Evolutionary conservation across 768 basidiomycete genomes (phyloP), one percentile per base, ranked within the genome.

Genomic region (Gymnopilus dilepis): DNA sequence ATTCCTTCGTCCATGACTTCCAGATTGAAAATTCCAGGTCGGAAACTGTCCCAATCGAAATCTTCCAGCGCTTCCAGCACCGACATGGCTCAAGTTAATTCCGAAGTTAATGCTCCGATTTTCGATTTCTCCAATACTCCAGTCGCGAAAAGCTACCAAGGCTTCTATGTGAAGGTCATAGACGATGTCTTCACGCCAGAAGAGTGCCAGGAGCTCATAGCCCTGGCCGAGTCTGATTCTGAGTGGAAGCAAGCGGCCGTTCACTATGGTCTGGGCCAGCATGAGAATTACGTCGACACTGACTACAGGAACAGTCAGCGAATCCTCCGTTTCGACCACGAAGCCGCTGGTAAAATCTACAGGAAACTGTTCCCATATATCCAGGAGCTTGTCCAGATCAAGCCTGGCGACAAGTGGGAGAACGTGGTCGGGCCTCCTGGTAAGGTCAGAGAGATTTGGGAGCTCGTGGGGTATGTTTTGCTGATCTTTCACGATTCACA

Each of bases 131-230:
- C 77, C 8, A 61, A 65, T 2, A 81, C 80, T 0, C 65, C 74
- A 3, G 70, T 82, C 4, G 65, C 74, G 0, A 53, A 55, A 3
- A 65, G 69, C 4, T 82, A 81, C 66, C 55, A 67, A 5, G 71
- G 73, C 6, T 71, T 65, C 67, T 82, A 81, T 65, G 77, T 77
- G 50, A 78, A 77, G 59, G 69, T 84, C 51, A 66, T 82, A 42
- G 81, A 82, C 68, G 65, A 77, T 40, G 54, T 81, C 24, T 77
- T 84, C 64, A 74, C 77, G 1, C 65, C 72, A 1, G 70, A 73
- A 3, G 81, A 84, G 69, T 84, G 82, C 64, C 70, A 67, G 0
- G 69, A 69, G 19, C 74, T 82, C 22, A 72, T 78, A 22, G 64
- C 72, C 1, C 70, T 80, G 11, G 79, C 80, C 2, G 72, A 74